Base-by-base conservation (phyloP, 2,329 filamentous ascomycete genomes). In the Fusarium pininemorale region DNA sequence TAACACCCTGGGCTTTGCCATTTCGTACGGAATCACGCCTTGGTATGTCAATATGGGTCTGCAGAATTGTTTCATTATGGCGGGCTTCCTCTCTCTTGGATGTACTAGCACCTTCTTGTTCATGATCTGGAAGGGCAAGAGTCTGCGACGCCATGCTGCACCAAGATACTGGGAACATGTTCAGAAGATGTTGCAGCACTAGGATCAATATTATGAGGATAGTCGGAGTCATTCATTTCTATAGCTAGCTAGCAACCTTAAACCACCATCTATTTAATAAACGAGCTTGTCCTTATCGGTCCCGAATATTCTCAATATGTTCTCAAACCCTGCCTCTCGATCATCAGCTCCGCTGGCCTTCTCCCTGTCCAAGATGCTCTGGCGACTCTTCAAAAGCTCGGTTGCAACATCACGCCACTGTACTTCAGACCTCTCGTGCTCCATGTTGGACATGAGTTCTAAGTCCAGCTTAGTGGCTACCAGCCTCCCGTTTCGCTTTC, bases 351-450 rank as follows among this genome's bases (percentile, higher is more conserved):
- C 64, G 9, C 20, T 55, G 6, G 39, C 56, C 15, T 41, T 69
- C 5, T 69, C 56, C 1, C 12, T 44, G 0, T 37, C 56, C 12
- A 63, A 14, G 2, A 69, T 63, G 2, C 64, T n/a, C 5, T 63
- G 30, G 0, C 66, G 48, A 3, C 66, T 69, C 20, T 35, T 51
- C 20, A 69, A 12, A 9, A 69, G 38, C 5, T 69, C 38, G 1
- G 22, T 13, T 9, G 66, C 64, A 20, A 69, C 16, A 8, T 69
- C 66, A 2, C 32, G 14, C 66, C 66, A 69, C 24, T 63, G 26
- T 0, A 69, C 2, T 15, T 63, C 66, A 3, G 7, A 1, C 20
- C 28, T 56, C 3, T 63, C 30, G 2, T 15, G 20, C 24, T 51
- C 18, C 26, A 69, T 8, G 8, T 45, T 18, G 2, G 56, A 42